Evolutionary conservation across 2,329 filamentous ascomycete species (phyloP).

Genomic region (Xylaria sp.): DNA sequence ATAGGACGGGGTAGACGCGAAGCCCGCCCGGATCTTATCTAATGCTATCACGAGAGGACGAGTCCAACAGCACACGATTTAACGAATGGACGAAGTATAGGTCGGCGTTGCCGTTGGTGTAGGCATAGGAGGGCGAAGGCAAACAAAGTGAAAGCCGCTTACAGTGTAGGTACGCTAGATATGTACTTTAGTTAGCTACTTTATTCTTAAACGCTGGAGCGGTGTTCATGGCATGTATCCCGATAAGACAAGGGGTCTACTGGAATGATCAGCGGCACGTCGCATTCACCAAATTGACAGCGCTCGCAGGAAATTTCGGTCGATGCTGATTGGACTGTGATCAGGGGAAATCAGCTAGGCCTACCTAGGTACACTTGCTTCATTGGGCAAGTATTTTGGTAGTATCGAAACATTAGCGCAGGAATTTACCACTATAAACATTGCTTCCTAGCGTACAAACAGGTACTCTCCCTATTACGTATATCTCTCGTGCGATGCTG

Average conservation of each 20-base stretch:
- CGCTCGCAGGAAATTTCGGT: constrained; percentile 24
- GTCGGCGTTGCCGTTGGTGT: not conserved
- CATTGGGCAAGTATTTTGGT: constrained; percentile 21
- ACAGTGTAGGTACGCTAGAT: constrained; percentile 21
- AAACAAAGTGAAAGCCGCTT: constrained; percentile 29
- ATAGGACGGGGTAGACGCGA: not conserved
- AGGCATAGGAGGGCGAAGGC: constrained; percentile 14
- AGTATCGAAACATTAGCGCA: constrained; percentile 26
- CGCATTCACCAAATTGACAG: constrained; percentile 17
- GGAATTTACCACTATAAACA: not conserved
- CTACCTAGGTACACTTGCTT: constrained; percentile 15
- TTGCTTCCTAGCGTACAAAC: not conserved
- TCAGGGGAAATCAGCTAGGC: not conserved
- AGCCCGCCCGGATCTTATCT: not conserved
- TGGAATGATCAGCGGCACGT: constrained; percentile 24
- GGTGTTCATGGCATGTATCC: not conserved
- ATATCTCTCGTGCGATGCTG: not conserved
- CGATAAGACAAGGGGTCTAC: constrained; percentile 24
- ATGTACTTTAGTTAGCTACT: not conserved
- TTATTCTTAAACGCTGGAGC: not conserved
- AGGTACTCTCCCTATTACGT: not conserved
- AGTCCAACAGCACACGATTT: not conserved
- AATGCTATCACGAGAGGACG: not conserved
- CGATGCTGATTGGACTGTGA: constrained; percentile 26
- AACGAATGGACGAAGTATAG: constrained; percentile 23